A percentile compares a stretch with the other conserved stretches of the same genome.
These are phyloP conservation scores for Fagopyrum tataricum DNA, from an alignment of 148 eudicot genomes.

Conservation along the genomic window DNA sequence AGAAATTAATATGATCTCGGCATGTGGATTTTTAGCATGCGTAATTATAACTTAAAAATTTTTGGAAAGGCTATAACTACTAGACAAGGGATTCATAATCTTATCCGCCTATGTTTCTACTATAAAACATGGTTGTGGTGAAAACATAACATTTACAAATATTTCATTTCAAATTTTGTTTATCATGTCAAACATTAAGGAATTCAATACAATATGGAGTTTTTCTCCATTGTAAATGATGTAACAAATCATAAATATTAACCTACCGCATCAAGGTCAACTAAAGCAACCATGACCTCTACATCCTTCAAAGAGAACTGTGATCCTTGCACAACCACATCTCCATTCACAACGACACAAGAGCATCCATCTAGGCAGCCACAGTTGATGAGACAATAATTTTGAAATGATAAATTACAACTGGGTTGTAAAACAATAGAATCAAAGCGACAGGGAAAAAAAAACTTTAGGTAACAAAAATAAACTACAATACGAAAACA, in stretches of 20 bases:
- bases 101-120: background rate
- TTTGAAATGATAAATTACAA: background rate
- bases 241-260: background rate
- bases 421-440: background rate
- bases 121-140: background rate
- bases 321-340: slow-evolving; percentile 92
- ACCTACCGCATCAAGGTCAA: slow-evolving; percentile 91
- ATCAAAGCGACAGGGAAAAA: background rate
- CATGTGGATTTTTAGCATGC: background rate
- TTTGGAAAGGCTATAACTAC: background rate
- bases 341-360: slow-evolving; percentile 87
- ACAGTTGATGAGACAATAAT: background rate
- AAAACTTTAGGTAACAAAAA: background rate
- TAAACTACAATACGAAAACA: slow-evolving; percentile 3
- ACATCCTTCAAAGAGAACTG: slow-evolving; percentile 95
- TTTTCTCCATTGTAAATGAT: background rate
- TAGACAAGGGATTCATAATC: background rate
- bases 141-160: background rate
- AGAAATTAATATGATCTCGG: background rate
- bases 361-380: slow-evolving; percentile 73
- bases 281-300: slow-evolving; percentile 80
- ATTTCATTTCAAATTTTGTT: background rate
- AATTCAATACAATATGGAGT: background rate
- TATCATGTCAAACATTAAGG: background rate
- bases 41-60: background rate